These are phyloP conservation scores for Tardiomyces digboiensis DNA, from an alignment of 1,139 yeast species.

Conservation along the genomic window DNA sequence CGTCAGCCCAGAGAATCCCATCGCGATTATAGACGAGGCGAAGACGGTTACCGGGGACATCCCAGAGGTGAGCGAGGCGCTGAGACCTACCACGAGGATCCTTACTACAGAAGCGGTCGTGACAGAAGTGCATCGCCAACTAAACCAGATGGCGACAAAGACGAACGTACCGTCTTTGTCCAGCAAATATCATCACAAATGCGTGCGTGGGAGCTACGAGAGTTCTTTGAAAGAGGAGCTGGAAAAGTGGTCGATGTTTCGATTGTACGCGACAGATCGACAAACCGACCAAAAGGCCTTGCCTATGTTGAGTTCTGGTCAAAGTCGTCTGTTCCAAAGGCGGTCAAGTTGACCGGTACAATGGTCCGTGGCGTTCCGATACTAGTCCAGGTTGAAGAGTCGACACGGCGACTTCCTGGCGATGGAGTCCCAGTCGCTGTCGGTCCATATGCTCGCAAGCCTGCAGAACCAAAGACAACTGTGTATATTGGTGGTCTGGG, in stretches of 20 bases:
- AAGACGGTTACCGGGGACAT: neutral
- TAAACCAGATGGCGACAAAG: conserved; percentile 7
- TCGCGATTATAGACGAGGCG: neutral
- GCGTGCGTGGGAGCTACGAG: conserved; percentile 23
- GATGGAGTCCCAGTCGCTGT: neutral
- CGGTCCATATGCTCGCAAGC: neutral
- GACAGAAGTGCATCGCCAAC: neutral
- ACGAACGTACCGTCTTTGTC: conserved; percentile 29
- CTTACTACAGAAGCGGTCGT: neutral
- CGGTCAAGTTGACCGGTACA: conserved; percentile 28
- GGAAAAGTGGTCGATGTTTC: conserved; percentile 27
- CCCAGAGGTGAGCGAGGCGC: neutral
- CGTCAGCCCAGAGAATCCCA: too few species aligned
- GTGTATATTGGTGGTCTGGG: neutral
- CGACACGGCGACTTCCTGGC: conserved; percentile 7
- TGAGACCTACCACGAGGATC: neutral
- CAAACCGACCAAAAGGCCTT: conserved; percentile 30
- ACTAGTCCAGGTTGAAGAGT: conserved; percentile 28
- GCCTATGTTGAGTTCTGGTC: conserved; percentile 30
- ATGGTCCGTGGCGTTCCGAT: conserved; percentile 28
- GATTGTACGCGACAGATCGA: conserved; percentile 28
- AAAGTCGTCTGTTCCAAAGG: conserved; percentile 23
- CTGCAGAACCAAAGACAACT: neutral
- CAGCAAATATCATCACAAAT: conserved; percentile 29
- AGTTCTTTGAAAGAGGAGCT: conserved; percentile 29